Conservation (phyloP, 1,139 yeast species). For the Blastobotrys petasosporus region DNA sequence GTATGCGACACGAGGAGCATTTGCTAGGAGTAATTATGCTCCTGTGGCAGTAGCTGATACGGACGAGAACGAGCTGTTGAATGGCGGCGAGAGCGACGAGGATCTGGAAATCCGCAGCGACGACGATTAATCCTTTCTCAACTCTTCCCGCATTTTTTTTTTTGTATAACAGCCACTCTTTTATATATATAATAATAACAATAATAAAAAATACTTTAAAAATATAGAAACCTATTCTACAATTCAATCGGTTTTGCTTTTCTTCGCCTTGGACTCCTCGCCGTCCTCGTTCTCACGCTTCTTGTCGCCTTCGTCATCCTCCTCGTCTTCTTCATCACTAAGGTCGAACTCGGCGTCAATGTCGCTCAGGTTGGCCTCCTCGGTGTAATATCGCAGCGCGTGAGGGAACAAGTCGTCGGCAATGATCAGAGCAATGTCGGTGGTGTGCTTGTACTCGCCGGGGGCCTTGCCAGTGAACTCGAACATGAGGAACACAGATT, state of each 20-base stretch:
- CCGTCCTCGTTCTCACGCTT: conserved; percentile 11
- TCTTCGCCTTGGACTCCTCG: conserved; percentile 23
- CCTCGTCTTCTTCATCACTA: conserved; percentile 29
- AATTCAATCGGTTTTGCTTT: conserved; percentile 19
- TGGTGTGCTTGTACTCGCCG: conserved; percentile 32
- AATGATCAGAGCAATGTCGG: conserved; percentile 33
- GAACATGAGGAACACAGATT: conserved; percentile 37
- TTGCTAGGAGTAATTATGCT: conserved; percentile 22
- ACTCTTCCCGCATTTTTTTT: background rate
- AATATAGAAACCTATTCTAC: background rate
- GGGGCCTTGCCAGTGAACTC: conserved; percentile 31
- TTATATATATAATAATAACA: background rate
- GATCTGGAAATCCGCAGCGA: conserved; percentile 23
- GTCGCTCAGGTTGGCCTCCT: conserved; percentile 21
- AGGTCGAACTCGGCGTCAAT: conserved; percentile 24
- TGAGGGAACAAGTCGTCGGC: conserved; percentile 38
- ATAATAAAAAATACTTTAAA: background rate
- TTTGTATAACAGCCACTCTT: background rate
- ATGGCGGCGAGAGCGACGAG: conserved; percentile 25
- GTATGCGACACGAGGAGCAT: conserved; percentile 24
- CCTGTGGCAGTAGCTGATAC: conserved; percentile 21
- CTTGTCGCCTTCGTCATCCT: conserved; percentile 23
- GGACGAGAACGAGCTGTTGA: conserved; percentile 26
- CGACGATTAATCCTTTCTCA: conserved; percentile 3
- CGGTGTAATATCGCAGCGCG: conserved; percentile 33